These are phyloP conservation scores for Phytopythium kandeliae DNA, from an alignment of 352 stramenopile species.

Conservation along the genomic window DNA sequence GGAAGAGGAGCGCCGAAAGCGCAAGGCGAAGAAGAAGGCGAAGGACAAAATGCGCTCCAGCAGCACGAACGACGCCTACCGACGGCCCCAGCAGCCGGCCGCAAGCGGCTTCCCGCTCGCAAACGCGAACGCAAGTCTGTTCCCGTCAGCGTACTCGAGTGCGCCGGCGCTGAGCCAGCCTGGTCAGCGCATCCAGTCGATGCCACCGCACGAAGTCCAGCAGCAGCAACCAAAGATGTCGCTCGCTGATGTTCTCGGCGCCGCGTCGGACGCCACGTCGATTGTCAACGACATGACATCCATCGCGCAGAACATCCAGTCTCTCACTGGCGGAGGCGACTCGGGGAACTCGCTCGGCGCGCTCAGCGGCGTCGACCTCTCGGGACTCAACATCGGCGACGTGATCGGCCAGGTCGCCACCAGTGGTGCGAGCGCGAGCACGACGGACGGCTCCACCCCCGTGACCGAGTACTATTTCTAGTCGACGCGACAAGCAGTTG, in stretches of 20 bases:
- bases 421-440: too few relatives aligned
- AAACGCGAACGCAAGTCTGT: too few relatives aligned
- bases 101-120: too few relatives aligned
- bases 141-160: not conserved
- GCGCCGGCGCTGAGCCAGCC: not conserved
- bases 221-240: conserved; percentile 8
- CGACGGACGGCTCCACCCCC: not conserved
- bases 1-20: conserved; percentile 17
- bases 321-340: not conserved
- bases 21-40: conserved; percentile 27
- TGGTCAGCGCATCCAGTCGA: conserved; percentile 1
- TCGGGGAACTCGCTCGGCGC: not conserved
- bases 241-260: conserved; percentile 8
- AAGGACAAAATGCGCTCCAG: conserved; percentile 11
- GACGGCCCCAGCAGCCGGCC: not conserved
- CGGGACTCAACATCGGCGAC: conserved; percentile 5
- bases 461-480: conserved; percentile 6
- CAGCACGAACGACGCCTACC: not conserved
- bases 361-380: too few relatives aligned
- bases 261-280: conserved; percentile 9
- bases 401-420: not conserved
- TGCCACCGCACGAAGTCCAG: conserved; percentile 3
- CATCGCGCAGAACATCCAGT: conserved; percentile 1
- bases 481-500: too few relatives aligned
- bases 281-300: conserved; percentile 1